Percentiles rank a stretch among this genome's conserved stretches.
phyloP scores from a whole-genome alignment of 2,329 filamentous ascomycete species.

The Trichoderma polysporum region DNA sequence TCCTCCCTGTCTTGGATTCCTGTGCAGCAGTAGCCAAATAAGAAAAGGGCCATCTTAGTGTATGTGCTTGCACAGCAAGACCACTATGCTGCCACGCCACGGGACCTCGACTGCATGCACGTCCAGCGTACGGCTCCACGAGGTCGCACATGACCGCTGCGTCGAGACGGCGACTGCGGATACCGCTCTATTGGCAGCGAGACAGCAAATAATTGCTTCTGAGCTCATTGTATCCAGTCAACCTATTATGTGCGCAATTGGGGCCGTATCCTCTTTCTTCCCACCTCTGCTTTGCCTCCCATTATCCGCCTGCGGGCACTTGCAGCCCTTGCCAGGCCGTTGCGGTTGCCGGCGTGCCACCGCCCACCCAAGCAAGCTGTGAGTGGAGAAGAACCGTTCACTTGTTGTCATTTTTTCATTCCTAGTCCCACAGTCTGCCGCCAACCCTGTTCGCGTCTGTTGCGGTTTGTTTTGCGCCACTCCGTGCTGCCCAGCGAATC shows the following conservation, averaged over 20 bases:
- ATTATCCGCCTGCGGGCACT: not conserved
- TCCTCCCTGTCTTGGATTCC: not conserved
- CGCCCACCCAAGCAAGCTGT: not conserved
- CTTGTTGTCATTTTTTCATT: not conserved
- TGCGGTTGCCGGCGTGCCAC: conserved; percentile 2
- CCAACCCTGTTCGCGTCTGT: conserved; percentile 17
- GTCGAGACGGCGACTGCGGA: not conserved
- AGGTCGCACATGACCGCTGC: conserved; percentile 12
- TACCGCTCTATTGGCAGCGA: not conserved
- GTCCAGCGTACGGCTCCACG: conserved; percentile 24
- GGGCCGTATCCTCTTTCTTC: not conserved
- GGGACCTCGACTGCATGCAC: conserved; percentile 35
- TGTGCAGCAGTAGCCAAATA: conserved; percentile 4
- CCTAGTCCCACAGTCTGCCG: conserved; percentile 10
- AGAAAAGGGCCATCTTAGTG: not conserved
- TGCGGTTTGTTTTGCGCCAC: conserved; percentile 18
- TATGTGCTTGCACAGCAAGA: not conserved
- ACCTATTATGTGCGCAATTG: not conserved
- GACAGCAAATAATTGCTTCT: not conserved
- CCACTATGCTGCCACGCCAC: conserved; percentile 25
- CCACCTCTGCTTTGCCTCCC: not conserved
- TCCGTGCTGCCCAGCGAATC: conserved; percentile 10
- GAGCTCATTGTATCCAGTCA: not conserved
- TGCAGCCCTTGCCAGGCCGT: not conserved
- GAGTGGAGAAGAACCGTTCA: conserved; percentile 6